These are phyloP conservation scores for Rubia balearica DNA, from an alignment of 305 asterid genomes.

Conservation along the genomic window DNA sequence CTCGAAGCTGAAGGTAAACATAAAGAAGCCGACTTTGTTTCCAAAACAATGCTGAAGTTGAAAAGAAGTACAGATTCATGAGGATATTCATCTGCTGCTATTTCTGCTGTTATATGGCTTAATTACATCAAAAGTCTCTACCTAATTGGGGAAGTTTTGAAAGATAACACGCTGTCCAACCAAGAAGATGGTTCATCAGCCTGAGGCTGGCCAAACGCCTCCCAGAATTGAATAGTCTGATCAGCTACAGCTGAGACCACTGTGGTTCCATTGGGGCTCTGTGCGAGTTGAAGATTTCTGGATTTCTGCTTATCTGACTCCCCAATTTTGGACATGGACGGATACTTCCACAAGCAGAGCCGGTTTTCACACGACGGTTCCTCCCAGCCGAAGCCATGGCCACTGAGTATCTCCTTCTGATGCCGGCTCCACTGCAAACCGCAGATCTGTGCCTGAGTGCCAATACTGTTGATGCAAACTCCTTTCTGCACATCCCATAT, in stretches of 20 bases:
- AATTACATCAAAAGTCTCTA: slow-evolving; percentile 4
- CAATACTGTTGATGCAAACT: slow-evolving; percentile 42
- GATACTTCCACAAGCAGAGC: slow-evolving; percentile 71
- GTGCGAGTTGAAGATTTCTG: slow-evolving; percentile 56
- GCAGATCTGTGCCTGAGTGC: slow-evolving; percentile 54
- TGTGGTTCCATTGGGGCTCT: slow-evolving; percentile 78
- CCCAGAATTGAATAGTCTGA: slow-evolving; percentile 64
- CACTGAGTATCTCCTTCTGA: slow-evolving; percentile 66
- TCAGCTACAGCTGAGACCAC: slow-evolving; percentile 60
- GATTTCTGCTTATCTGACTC: slow-evolving; percentile 27
- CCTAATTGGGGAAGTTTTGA: slow-evolving; percentile 13
- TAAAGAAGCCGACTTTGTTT: slow-evolving; percentile 72
- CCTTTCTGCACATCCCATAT: slow-evolving; percentile 60
- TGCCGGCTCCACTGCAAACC: slow-evolving; percentile 70
- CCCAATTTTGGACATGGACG: slow-evolving; percentile 56
- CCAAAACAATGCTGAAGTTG: slow-evolving; percentile 41
- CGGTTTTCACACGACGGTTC: slow-evolving; percentile 17
- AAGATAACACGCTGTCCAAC: slow-evolving; percentile 56
- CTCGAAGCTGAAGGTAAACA: slow-evolving; percentile 55
- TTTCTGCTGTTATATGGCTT: background rate
- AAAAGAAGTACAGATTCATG: slow-evolving; percentile 2
- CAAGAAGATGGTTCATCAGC: slow-evolving; percentile 29
- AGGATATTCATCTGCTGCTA: background rate
- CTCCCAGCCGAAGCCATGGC: slow-evolving; percentile 46
- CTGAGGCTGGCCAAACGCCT: slow-evolving; percentile 61